Base-by-base conservation (phyloP, 2,329 filamentous ascomycete species). In the Zasmidium citrigriseum region DNA sequence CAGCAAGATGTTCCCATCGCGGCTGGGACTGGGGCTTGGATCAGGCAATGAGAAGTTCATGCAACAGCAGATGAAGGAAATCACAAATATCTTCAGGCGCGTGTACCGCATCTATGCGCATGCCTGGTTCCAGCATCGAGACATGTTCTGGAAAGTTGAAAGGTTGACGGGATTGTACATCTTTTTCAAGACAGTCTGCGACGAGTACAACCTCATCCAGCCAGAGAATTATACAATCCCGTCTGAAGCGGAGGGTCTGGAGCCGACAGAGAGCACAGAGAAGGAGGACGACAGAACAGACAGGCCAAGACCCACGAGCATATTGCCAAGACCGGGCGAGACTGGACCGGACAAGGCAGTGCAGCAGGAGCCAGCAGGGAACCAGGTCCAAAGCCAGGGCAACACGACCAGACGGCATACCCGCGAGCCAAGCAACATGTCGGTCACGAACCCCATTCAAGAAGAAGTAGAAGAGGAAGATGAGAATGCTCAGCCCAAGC, bases 61-160 rank as follows among this genome's bases (percentile, higher is more conserved):
- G 46, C 71, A 76, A 84, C 72, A 80, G 46, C 90, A 90, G 56
- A 81, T 89, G 59, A 91, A 91, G 75, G 93, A 96, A 73, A 81
- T 99, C 59, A 89, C 93, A 67, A 98, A 97, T 73, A 93, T 99
- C 57, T 98, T 99, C 76, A 86, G 95, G 56, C 85, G 95, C 14
- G 85, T 98, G 51, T 96, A 99, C 75, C 86, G 95, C 60, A 98
- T 99, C 76, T 99, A 98, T 72, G 95, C 95, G 48, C 95, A 99
- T 73, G 95, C 95, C 7, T 99, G 95, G 95, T 99, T 97, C 75
- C 92, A 97, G 77, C 95, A 99, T 75, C 86, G 93, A 47, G 89
- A 89, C 55, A 91, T 97, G 54, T 99, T 98, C 75, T 98, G 93
- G 92, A 87, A 90, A 44, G 89, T 98, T 1, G 95, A 99, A 77